Evolutionary conservation across 2,329 filamentous ascomycete genomes (phyloP).

Genomic region (Ophiostoma novo-ulmi): DNA sequence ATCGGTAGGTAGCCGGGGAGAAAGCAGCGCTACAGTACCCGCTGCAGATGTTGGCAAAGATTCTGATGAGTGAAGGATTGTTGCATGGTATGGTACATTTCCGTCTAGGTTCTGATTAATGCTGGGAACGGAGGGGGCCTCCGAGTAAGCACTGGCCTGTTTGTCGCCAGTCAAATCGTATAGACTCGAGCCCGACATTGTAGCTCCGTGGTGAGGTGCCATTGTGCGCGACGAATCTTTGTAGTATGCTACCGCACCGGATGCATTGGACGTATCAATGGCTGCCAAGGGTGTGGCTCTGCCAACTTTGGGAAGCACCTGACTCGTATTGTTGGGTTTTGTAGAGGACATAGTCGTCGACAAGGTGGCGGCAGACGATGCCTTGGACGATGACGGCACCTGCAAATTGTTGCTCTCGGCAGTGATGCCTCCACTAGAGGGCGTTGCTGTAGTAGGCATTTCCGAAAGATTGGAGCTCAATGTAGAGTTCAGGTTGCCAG

Average conservation of each 20-base stretch:
- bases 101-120: constrained; percentile 45
- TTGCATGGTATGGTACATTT: constrained; percentile 28
- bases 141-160: constrained; percentile 30
- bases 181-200: not conserved
- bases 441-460: constrained; percentile 35
- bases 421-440: constrained; percentile 34
- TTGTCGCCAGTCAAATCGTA: constrained; percentile 37
- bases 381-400: constrained; percentile 41
- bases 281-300: constrained; percentile 41
- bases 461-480: constrained; percentile 34
- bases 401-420: constrained; percentile 41
- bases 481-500: constrained; percentile 29
- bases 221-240: constrained; percentile 43
- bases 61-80: constrained; percentile 22
- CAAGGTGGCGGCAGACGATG: constrained; percentile 46
- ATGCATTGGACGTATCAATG: constrained; percentile 44
- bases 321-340: constrained; percentile 39
- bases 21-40: not conserved
- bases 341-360: constrained; percentile 39
- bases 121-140: constrained; percentile 37
- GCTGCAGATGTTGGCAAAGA: not conserved
- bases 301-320: constrained; percentile 41
- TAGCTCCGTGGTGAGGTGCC: constrained; percentile 24
- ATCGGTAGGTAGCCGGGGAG: constrained; percentile 30
- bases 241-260: constrained; percentile 47